Base-by-base conservation (phyloP, 352 stramenopile genomes). In the Phytophthora cajani region DNA sequence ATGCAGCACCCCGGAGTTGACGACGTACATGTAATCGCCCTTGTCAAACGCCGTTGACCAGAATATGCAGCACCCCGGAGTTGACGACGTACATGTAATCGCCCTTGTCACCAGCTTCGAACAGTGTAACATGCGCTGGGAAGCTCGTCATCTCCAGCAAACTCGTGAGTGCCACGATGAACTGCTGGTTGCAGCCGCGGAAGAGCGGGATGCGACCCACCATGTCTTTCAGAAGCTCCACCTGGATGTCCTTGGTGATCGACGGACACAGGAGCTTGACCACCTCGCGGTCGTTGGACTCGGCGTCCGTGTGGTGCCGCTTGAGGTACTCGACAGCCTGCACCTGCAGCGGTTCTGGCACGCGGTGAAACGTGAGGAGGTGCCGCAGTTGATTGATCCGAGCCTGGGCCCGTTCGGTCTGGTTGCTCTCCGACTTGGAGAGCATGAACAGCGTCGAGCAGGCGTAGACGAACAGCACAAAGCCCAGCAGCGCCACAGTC, bases 71-170 rank as follows among this genome's bases (percentile, higher is more conserved):
- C 1, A 88, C 69, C 0, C 83, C 85, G 0, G 83, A 89, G 32
- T 87, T 87, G 23, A 93, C 86, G 32, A 90, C 69, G 46, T 91
- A 92, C 86, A 94, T 92, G 44, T 76, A 85, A 58, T 94, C 86
- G 0, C 86, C 86, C 19, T 77, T 67, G 32, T 91, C 84, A 7
- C 86, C 86, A 19, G 68, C 69, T 16, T 79, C 64, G 53, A 85
- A 94, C 1, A 94, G 57, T 12, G 76, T 64, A 14, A 81, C 88
- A 46, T 89, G 77, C 6, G 81, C 77, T 0, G 86, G 84, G 12
- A 90, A 73, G 25, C 84, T 84, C 4, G 75, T 78, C 67, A 91
- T 80, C 56, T 92, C 83, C 46, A 94, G 72, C 47, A 94, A 51
- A 64, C 83, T 86, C 3, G 86, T 92, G 9, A 94, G 60, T 1